Percentiles rank a stretch among this genome's conserved stretches.
Conservation (phyloP, 164 flowering plant genomes). For the Vitis rupestris region DNA sequence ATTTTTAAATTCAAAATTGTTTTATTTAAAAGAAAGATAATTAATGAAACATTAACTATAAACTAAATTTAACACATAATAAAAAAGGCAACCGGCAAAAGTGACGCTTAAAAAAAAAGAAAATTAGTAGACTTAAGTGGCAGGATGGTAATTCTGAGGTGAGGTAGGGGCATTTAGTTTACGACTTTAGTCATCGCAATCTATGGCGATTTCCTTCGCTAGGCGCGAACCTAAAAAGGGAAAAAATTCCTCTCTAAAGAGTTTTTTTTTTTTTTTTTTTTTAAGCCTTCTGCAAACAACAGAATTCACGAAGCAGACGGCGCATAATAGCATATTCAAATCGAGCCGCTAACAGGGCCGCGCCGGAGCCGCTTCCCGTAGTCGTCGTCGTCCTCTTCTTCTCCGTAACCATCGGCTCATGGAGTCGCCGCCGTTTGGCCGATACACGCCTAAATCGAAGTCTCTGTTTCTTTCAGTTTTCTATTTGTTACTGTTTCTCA, state of each 20-base stretch:
- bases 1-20: no score
- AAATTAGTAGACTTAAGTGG: neutral
- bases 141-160: neutral
- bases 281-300: neutral
- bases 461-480: neutral
- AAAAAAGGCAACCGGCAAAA: no score
- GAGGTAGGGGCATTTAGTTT: neutral
- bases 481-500: neutral
- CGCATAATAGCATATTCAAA: neutral
- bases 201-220: neutral
- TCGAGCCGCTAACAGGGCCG: no score
- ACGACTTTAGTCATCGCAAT: neutral
- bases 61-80: no score
- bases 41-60: no score
- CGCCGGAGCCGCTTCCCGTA: no score
- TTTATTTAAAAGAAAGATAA: no score
- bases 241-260: neutral
- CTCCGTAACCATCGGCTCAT: neutral
- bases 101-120: no score
- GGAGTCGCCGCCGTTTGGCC: conserved; percentile 1
- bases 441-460: conserved; percentile 1
- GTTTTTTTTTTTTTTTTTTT: neutral
- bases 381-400: no score
- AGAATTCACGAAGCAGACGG: neutral
- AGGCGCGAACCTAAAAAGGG: neutral